phyloP scores from a whole-genome alignment of 805 yeast species.

The Komagataella mondaviorum region DNA sequence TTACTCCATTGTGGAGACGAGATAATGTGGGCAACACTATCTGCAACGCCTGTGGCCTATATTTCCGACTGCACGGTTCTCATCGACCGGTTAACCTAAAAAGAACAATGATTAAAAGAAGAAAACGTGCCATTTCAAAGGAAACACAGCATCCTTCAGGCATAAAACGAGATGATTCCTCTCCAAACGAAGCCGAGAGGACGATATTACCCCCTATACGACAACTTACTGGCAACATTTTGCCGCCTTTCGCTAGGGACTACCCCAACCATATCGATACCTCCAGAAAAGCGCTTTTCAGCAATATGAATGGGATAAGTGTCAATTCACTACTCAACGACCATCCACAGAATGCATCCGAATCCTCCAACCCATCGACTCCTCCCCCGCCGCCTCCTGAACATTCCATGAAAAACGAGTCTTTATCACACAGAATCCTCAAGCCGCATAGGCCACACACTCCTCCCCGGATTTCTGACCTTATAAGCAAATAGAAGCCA shows the following conservation, averaged over 20 bases:
- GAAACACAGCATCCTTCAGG: slow-evolving; percentile 16
- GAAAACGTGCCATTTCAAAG: slow-evolving; percentile 23
- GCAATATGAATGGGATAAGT: background rate
- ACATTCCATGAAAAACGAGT: background rate
- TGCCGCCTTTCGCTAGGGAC: background rate
- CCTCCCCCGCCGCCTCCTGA: background rate
- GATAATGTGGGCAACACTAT: slow-evolving; percentile 73
- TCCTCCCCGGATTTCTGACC: background rate
- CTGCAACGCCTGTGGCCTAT: slow-evolving; percentile 82
- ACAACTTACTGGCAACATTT: background rate
- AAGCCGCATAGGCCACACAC: background rate
- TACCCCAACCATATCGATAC: background rate
- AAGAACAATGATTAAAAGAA: slow-evolving; percentile 57
- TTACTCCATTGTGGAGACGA: slow-evolving; percentile 80
- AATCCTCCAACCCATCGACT: background rate
- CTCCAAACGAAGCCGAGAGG: background rate
- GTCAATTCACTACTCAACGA: background rate
- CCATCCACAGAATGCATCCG: background rate
- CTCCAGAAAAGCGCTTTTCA: background rate
- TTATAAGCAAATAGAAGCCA: background rate
- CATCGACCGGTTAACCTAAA: slow-evolving; percentile 72
- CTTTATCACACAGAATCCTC: background rate
- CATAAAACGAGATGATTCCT: background rate
- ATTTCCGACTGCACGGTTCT: slow-evolving; percentile 59
- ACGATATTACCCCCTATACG: background rate